Evolutionary conservation across 2,329 filamentous ascomycete genomes (phyloP), one percentile per base, ranked within the genome.

Genomic region (Xylariaceae sp.): DNA sequence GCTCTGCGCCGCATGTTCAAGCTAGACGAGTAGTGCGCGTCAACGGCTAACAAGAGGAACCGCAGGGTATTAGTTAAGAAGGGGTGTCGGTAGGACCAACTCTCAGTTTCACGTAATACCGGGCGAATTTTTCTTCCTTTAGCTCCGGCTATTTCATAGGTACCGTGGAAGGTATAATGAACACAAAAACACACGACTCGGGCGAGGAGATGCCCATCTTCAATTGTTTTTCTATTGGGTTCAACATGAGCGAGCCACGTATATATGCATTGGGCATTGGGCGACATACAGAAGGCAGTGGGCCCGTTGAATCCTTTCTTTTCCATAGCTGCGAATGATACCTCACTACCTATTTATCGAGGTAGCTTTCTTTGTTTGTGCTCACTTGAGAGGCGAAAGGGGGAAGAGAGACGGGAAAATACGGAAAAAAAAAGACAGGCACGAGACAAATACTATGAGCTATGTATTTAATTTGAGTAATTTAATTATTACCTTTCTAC

Each of bases 1-100:
- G 73, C 75, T 54, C 71, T 87, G 66, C 81, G 83, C 69, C 79
- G 76, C 63, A 82, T 82, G 58, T 86, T 87, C 72, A 78, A 80
- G 45, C 71, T 86, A 46, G 74, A 83, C 68, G 81, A 84, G 66
- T 86, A 71, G 75, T 53, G 43, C 34, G 28, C 53, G 40, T 62
- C 58, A 36, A 54, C 17, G 37, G 58, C 53, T 24, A 43, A 44
- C 31, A 64, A 53, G 49, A 40, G 34, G 39, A 51, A 60, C 34
- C 63, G 64, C 33, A 67, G 44, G 45, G 54, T 67, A 17, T 56
- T 69, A 21, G 45, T 64, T 17, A 68, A 65, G 51, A 60, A 54
- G 52, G 34, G 16, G 19, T 40, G 49, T 39, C 26, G 50, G 37
- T 41, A 29, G 51, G 37, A 26, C 31, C 47, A 14, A 23, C 33